Evolutionary conservation across 2,329 filamentous ascomycete genomes (phyloP), one percentile per base, ranked within the genome.

Genomic region (Aureobasidium subglaciale): DNA sequence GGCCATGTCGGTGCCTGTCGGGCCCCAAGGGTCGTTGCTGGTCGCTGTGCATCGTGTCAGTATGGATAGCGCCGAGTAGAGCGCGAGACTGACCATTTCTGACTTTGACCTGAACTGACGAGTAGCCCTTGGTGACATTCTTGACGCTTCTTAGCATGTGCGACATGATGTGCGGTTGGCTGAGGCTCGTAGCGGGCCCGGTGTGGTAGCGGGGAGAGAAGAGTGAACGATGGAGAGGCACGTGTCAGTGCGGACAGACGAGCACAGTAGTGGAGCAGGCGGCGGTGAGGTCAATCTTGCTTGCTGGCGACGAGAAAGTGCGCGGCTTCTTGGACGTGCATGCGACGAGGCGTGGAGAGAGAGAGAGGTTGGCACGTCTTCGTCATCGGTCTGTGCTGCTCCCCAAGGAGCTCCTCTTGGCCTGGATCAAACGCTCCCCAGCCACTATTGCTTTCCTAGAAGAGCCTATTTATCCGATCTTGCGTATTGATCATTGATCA

Each of bases 111-210:
- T 99, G 92, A 66, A 95, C 90, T 63, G 82, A 85, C 32, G 92
- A 96, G 71, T 99, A 99, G 65, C 93, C 93, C 78, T 97, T 99
- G 72, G 93, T 97, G 74, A 99, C 92, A 79, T 97, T 99, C 78
- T 96, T 97, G 68, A 97, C 91, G 71, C 89, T 95, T 74, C 93
- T 84, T 70, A 97, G 90, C 71, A 97, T 90, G 76, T 95, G 95
- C 58, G 92, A 96, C 93, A 99, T 99, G 60, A 68, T 52, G 50
- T 46, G 37, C 16, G 48, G 48, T 53, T 7, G 18, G 32, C 15
- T 32, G 27, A 16, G 48, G 48, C 37, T 53, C 41, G 43, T 24
- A 18, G 43, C 20, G 53, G 29, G 37, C 37, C 18, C 24, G 24
- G 29, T 42, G 22, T 35, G 50, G 18, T 32, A 30, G 9, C 13